A percentile compares a stretch with the other conserved stretches of the same genome.
Conservation (phyloP, 2,329 filamentous ascomycete species). For the Xylariaceae sp. region DNA sequence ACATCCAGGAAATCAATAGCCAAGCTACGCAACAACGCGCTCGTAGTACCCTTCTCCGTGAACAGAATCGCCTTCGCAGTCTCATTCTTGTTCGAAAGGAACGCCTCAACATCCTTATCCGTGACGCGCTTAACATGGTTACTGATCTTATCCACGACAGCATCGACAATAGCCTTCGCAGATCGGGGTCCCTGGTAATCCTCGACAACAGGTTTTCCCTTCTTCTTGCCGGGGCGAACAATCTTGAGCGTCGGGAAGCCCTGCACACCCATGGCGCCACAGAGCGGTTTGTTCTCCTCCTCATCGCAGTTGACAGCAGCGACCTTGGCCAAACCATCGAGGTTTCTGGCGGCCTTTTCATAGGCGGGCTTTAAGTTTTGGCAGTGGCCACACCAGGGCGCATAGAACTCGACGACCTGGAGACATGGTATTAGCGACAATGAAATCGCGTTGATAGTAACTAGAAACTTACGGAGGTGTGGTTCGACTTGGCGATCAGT, state of each 20-base stretch:
- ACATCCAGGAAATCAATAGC: constrained; percentile 86
- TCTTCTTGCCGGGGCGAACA: constrained; percentile 67
- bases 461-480: constrained; percentile 65
- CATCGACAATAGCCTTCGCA: constrained; percentile 82
- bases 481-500: constrained; percentile 80
- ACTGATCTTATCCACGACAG: constrained; percentile 79
- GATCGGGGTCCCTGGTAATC: constrained; percentile 82
- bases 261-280: constrained; percentile 77
- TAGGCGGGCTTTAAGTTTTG: constrained; percentile 92
- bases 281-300: constrained; percentile 84
- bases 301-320: constrained; percentile 94
- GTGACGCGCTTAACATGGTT: constrained; percentile 81
- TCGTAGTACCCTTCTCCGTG: constrained; percentile 86
- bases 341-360: constrained; percentile 84
- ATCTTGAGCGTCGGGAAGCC: constrained; percentile 97
- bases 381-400: constrained; percentile 97
- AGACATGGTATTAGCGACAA: constrained; percentile 6
- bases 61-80: constrained; percentile 84
- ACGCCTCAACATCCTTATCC: constrained; percentile 72
- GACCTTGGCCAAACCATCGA: constrained; percentile 89
- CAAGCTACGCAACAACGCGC: constrained; percentile 72
- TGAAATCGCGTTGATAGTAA: background rate
- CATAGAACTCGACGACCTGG: constrained; percentile 78
- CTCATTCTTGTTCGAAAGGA: constrained; percentile 62
- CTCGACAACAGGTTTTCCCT: constrained; percentile 71